Conservation (phyloP, 176 grass and related monocot genomes). For the Phoenix roebelenii region DNA sequence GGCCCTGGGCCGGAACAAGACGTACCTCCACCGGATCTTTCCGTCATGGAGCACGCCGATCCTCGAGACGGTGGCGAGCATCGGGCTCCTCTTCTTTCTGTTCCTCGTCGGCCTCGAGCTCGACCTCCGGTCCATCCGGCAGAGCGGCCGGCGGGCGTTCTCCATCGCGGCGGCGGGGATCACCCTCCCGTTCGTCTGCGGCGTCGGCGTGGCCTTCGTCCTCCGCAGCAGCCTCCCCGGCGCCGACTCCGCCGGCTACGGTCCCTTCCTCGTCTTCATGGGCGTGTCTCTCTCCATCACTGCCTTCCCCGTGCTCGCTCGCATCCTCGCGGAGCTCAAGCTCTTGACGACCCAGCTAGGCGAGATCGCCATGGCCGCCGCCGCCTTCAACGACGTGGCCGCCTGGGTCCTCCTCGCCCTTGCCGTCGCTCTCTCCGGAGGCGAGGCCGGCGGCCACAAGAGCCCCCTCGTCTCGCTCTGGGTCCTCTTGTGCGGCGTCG, state of each 20-base stretch:
- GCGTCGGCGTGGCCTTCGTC: slow-evolving; percentile 51
- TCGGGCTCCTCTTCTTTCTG: slow-evolving; percentile 86
- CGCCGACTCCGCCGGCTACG: slow-evolving; percentile 33
- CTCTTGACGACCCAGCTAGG: slow-evolving; percentile 59
- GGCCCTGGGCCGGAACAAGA: slow-evolving; percentile 51
- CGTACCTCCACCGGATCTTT: slow-evolving; percentile 54
- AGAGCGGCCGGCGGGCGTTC: slow-evolving; percentile 50
- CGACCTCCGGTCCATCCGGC: slow-evolving; percentile 51
- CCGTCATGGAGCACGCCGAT: slow-evolving; percentile 68
- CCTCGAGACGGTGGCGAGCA: slow-evolving; percentile 73
- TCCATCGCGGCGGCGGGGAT: slow-evolving; percentile 55
- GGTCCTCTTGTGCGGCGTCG: slow-evolving; percentile 54
- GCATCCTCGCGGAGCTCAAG: slow-evolving; percentile 87
- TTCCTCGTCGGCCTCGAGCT: slow-evolving; percentile 86
- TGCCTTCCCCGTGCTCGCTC: slow-evolving; percentile 70
- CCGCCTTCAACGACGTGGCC: slow-evolving; percentile 72
- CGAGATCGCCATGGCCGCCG: slow-evolving; percentile 56
- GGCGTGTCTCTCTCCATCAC: slow-evolving; percentile 82
- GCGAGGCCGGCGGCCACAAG: neutral
- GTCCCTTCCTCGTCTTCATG: slow-evolving; percentile 81
- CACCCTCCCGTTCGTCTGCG: slow-evolving; percentile 66
- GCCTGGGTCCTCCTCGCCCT: slow-evolving; percentile 74
- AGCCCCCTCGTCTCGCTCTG: slow-evolving; percentile 46
- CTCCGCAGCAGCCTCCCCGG: slow-evolving; percentile 50
- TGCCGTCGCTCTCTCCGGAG: slow-evolving; percentile 53